phyloP scores from a whole-genome alignment of 2,329 filamentous ascomycete genomes.

The Fusarium ambrosium region DNA sequence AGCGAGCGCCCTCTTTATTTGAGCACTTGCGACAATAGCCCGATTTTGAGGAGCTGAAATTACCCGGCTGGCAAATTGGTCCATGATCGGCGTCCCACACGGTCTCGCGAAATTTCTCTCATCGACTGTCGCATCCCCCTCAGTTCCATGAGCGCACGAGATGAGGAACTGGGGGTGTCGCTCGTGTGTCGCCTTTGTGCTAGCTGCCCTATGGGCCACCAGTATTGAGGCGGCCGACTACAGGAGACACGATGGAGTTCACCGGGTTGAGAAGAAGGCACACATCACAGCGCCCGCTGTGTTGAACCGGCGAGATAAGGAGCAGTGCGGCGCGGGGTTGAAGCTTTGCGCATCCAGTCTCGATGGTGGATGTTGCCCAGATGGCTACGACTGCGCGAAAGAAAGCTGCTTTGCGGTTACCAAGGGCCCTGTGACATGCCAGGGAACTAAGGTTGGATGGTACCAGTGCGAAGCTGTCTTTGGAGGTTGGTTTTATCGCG shows the following conservation, averaged over 20 bases:
- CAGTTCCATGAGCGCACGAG: constrained; percentile 33
- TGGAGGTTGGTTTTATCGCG: constrained; percentile 49
- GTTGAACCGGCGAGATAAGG: constrained; percentile 34
- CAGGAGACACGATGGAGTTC: constrained; percentile 49
- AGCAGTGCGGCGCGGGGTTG: constrained; percentile 46
- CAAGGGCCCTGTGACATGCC: constrained; percentile 57
- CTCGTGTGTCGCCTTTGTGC: constrained; percentile 34
- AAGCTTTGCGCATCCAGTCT: constrained; percentile 55
- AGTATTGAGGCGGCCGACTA: constrained; percentile 44
- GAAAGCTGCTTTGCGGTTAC: constrained; percentile 63
- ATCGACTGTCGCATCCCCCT: constrained; percentile 23
- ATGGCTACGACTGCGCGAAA: constrained; percentile 62
- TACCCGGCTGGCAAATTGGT: constrained; percentile 20
- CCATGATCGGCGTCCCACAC: constrained; percentile 28
- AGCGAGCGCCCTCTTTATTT: background rate
- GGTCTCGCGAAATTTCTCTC: constrained; percentile 16
- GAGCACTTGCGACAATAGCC: constrained; percentile 15
- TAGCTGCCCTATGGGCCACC: constrained; percentile 38
- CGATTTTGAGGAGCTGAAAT: constrained; percentile 14
- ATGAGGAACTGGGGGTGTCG: constrained; percentile 44
- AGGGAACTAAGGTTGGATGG: constrained; percentile 51
- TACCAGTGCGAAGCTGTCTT: constrained; percentile 57
- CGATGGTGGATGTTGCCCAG: constrained; percentile 63
- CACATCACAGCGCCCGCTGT: constrained; percentile 40
- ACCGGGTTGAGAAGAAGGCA: constrained; percentile 49